Evolutionary conservation across 2,329 filamentous ascomycete genomes (phyloP), one percentile per base, ranked within the genome.

Genomic region (Ophiostoma piceae): DNA sequence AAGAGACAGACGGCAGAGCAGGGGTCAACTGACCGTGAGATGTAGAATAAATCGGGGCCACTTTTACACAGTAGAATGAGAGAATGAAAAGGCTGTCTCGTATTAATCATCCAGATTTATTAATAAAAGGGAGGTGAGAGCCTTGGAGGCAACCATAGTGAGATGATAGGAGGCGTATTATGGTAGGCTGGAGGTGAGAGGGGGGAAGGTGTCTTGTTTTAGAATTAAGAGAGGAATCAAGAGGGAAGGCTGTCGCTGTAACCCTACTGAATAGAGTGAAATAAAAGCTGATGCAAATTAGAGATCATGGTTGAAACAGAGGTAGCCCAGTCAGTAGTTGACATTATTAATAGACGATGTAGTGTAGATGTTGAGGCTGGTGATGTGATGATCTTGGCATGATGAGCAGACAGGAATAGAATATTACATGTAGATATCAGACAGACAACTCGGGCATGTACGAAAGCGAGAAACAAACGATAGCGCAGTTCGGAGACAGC

Each of bases 111-210:
- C 16, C n/a, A 26, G 4, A 12, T 26, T 26, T 26, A 26, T 57
- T 57, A 57, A 26, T 29, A 26, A 22, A 57, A 26, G 19, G 26
- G 22, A 22, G n/a, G 51, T 57, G 51, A 57, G 51, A 57, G 51
- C 51, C 51, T 57, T 26, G 22, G 51, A 57, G 51, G 51, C 51
- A 57, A 6, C 51, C 51, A 57, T 57, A 57, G 51, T 57, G 51
- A 57, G 51, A 57, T 16, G 51, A 22, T 22, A 57, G 22, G n/a
- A 26, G 51, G 51, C 51, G 51, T 22, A 57, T 22, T 26, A 14
- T 22, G n/a, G 5, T 12, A 26, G 16, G 51, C 9, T 57, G 9
- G 51, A 26, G 22, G 51, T 3, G 8, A n/a, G n/a, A 26, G 9
- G n/a, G n/a, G 22, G n/a, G 51, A 29, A 47, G 43, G 19, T 47